Evolutionary conservation across 2,329 filamentous ascomycete genomes (phyloP).

Genomic region (Beauveria asiatica): DNA sequence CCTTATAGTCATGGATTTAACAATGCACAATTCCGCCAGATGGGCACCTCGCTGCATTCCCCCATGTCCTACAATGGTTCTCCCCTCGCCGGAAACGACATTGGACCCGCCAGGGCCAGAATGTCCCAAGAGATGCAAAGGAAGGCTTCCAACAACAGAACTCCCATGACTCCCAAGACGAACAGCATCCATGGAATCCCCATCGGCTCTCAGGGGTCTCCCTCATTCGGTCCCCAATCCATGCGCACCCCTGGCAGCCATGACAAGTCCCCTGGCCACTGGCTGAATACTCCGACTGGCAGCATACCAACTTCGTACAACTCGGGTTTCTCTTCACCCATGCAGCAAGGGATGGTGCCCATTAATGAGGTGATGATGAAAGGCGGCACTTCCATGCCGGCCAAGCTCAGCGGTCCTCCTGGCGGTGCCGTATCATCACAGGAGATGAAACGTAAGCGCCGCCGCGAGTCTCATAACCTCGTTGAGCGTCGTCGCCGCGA

Average conservation of each 20-base stretch:
- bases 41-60: constrained; percentile 42
- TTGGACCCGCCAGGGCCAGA: constrained; percentile 45
- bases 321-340: constrained; percentile 80
- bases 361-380: constrained; percentile 86
- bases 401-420: constrained; percentile 60
- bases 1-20: constrained; percentile 76
- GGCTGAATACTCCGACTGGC: constrained; percentile 72
- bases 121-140: constrained; percentile 58
- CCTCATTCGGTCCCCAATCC: constrained; percentile 66
- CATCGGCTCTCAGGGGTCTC: constrained; percentile 58
- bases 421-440: constrained; percentile 56
- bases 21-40: constrained; percentile 63
- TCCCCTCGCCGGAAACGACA: constrained; percentile 35
- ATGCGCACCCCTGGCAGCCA: constrained; percentile 64
- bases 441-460: constrained; percentile 85
- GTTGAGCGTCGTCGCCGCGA: constrained; percentile 91
- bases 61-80: constrained; percentile 32
- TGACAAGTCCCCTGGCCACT: constrained; percentile 76
- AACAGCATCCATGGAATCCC: constrained; percentile 64
- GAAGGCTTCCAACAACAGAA: constrained; percentile 66
- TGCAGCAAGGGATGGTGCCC: constrained; percentile 59
- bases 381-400: constrained; percentile 79
- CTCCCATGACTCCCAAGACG: constrained; percentile 82
- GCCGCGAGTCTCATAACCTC: constrained; percentile 90
- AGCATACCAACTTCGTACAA: constrained; percentile 81